Percentiles rank a stretch among this genome's conserved stretches.
Evolutionary conservation across 805 yeast species (phyloP).

Genomic region (Dipodascopsis uninucleata): DNA sequence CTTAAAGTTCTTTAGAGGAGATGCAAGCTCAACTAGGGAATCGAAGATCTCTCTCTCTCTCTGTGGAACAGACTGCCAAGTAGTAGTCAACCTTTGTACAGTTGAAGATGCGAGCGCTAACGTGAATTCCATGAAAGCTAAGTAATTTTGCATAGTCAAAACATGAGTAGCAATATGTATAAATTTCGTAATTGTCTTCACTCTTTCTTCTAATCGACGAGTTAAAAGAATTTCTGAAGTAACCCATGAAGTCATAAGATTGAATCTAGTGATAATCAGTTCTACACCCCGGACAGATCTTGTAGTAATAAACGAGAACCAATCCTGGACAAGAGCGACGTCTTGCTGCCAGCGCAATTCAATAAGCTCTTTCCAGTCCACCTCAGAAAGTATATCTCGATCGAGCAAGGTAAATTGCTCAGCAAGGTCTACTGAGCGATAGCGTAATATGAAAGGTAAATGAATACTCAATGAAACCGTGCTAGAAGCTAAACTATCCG

Average conservation of each 20-base stretch:
- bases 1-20: conserved; percentile 70
- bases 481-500: conserved; percentile 14
- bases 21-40: conserved; percentile 63
- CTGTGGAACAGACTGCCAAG: conserved; percentile 72
- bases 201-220: conserved; percentile 53
- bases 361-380: conserved; percentile 88
- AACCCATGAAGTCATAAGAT: conserved; percentile 84
- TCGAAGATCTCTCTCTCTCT: conserved; percentile 68
- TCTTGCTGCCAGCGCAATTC: conserved; percentile 71
- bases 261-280: conserved; percentile 78
- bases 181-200: conserved; percentile 72
- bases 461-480: conserved; percentile 42
- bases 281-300: conserved; percentile 67
- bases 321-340: conserved; percentile 66
- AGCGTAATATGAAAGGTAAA: conserved; percentile 75
- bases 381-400: conserved; percentile 72
- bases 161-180: conserved; percentile 83
- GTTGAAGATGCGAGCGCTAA: conserved; percentile 71
- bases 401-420: conserved; percentile 85
- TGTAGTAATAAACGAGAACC: conserved; percentile 71
- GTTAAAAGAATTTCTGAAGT: conserved; percentile 82
- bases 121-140: conserved; percentile 82
- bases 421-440: conserved; percentile 62
- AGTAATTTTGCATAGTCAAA: conserved; percentile 67
- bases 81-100: conserved; percentile 55